Conservation (phyloP, 768 basidiomycete species). For the Sarcomyxa edulis region DNA sequence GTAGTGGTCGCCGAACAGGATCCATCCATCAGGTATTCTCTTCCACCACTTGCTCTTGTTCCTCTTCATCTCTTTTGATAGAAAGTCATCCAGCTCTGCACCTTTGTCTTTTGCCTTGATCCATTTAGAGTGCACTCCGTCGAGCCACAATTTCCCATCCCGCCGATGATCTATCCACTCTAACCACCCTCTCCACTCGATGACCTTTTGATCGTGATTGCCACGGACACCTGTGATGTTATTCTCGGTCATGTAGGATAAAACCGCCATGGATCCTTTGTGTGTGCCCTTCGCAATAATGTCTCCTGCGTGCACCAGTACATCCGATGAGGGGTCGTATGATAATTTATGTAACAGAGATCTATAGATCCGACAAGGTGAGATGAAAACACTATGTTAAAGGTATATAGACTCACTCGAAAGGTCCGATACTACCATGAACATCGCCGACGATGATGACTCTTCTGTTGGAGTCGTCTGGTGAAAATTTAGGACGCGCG, state of each 20-base stretch:
- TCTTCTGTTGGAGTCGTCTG: conserved; percentile 49
- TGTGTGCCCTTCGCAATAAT: conserved; percentile 65
- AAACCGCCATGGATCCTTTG: conserved; percentile 52
- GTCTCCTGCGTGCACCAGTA: conserved; percentile 82
- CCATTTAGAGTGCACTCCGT: conserved; percentile 42
- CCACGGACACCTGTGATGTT: conserved; percentile 81
- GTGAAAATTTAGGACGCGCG: not conserved
- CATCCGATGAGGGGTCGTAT: conserved; percentile 58
- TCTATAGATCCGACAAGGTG: not conserved
- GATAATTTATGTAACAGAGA: conserved; percentile 48
- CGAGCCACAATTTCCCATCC: conserved; percentile 53
- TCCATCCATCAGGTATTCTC: conserved; percentile 64
- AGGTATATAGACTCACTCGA: conserved; percentile 46
- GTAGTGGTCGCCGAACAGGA: conserved; percentile 74
- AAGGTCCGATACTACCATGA: conserved; percentile 71
- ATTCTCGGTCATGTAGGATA: conserved; percentile 58
- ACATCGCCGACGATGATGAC: conserved; percentile 83
- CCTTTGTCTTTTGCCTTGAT: conserved; percentile 20
- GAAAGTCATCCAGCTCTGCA: conserved; percentile 36
- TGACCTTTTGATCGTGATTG: conserved; percentile 88
- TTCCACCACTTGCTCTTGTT: conserved; percentile 36
- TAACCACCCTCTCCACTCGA: conserved; percentile 89
- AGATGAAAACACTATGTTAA: conserved; percentile 2
- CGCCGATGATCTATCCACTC: conserved; percentile 60
- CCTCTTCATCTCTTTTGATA: conserved; percentile 23